Percentiles rank a stretch among this genome's conserved stretches.
These are phyloP conservation scores for Penicillium herquei DNA, from an alignment of 495 filamentous ascomycete genomes.

Conservation along the genomic window DNA sequence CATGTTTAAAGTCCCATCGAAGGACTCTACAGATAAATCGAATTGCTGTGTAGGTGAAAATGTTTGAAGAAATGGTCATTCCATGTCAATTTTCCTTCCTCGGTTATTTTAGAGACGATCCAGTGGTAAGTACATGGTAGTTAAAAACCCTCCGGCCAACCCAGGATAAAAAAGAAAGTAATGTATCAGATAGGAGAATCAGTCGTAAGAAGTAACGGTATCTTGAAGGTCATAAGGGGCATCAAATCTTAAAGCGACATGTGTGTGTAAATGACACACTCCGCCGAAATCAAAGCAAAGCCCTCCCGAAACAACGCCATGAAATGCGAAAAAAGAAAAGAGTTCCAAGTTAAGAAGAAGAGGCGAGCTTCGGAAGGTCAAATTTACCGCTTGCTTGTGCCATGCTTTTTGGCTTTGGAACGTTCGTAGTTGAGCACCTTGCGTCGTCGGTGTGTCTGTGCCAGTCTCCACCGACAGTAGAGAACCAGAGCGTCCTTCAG, in stretches of 20 bases:
- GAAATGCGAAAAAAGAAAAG: constrained; percentile 22
- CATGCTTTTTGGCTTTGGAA: constrained; percentile 30
- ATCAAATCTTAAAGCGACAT: constrained; percentile 18
- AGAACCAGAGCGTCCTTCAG: constrained; percentile 72
- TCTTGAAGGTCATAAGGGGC: constrained; percentile 19
- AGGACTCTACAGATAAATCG: too few species aligned
- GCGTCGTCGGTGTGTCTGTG: constrained; percentile 63
- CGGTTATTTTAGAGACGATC: neutral
- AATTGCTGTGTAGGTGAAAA: too few species aligned
- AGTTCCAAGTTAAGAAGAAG: neutral
- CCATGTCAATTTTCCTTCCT: neutral
- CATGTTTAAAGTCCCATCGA: too few species aligned
- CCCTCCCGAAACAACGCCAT: constrained; percentile 19
- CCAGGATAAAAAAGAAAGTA: neutral
- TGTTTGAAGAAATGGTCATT: neutral
- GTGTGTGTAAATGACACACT: constrained; percentile 9
- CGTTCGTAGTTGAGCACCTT: constrained; percentile 65
- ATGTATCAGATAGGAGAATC: neutral
- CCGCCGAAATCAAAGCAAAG: constrained; percentile 10
- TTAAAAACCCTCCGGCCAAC: neutral
- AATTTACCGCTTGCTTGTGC: constrained; percentile 17
- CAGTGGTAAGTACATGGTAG: neutral
- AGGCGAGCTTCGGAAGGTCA: neutral
- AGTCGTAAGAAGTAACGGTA: constrained; percentile 12
- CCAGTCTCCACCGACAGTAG: constrained; percentile 72